Base-by-base conservation (phyloP, 192 early-diverging fungal genomes). In the Backusella mclennaniae region DNA sequence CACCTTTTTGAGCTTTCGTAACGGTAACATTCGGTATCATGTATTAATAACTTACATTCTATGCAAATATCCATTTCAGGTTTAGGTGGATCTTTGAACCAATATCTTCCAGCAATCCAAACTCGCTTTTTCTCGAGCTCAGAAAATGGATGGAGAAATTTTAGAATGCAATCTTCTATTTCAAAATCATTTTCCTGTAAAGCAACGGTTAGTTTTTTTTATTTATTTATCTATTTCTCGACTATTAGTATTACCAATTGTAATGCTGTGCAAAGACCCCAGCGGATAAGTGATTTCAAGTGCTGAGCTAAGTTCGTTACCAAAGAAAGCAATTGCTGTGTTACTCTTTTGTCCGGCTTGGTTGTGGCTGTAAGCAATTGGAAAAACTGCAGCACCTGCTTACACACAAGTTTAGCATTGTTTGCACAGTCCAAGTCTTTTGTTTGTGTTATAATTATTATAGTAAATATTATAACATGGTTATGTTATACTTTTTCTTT, bases 341-440 rank as follows among this genome's bases (percentile, higher is more conserved):
- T 96, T 63, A 93, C 88, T 2, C 87, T 87, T 29, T 85, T 69
- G 69, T 71, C 44, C 17, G 73, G 36, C 75, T 90, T 79, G 49
- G 91, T 86, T 1, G 92, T 91, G 73, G 93, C 88, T 4, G 93
- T 92, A 36, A 99, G 85, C 17, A 97, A 77, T 15, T 95, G 90
- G 82, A 99, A 98, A 81, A 98, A 98, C 72, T 90, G 91, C 41
- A 97, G 90, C 39, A 97, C 95, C 80, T 93, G 93, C 77, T 95
- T 96, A 73, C 94, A 95, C 69, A 99, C 87, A 80, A 96, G 88
- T 84, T 95, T 96, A 33, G 96, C 95, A 84, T 98, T 96, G 42
- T 92, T 84, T 42, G 88, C 89, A 78, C 93, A 88, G 69, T 93
- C 87, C 56, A 93, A 81, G 14, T 83, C 89, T 77, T 81, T 84